A percentile compares a stretch with the other conserved stretches of the same genome.
Evolutionary conservation across 2,329 filamentous ascomycete genomes (phyloP).

Genomic region (Zymoseptoria ardabiliae): DNA sequence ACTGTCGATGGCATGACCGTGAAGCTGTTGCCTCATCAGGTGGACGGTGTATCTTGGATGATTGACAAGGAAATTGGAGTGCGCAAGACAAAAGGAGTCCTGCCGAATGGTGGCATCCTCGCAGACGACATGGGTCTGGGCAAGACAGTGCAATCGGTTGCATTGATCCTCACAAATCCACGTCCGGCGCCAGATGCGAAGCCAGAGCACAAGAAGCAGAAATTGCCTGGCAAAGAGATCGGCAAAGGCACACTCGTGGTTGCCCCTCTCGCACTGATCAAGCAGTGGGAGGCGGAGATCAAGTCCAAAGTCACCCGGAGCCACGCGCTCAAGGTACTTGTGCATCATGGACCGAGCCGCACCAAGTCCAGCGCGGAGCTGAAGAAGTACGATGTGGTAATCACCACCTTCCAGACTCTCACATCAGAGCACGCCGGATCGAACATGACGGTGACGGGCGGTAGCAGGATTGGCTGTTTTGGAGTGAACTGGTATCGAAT

Average conservation of each 20-base stretch:
- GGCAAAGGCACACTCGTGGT: conserved; percentile 83
- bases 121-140: conserved; percentile 97
- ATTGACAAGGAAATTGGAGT: conserved; percentile 80
- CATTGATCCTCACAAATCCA: conserved; percentile 75
- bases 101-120: conserved; percentile 88
- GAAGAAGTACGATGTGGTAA: conserved; percentile 83
- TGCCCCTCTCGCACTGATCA: conserved; percentile 85
- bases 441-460: conserved; percentile 52
- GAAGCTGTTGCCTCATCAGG: conserved; percentile 84
- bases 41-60: conserved; percentile 95
- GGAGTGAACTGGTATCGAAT: conserved; percentile 91
- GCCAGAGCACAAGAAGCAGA: conserved; percentile 54
- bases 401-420: conserved; percentile 93
- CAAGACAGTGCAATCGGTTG: conserved; percentile 91
- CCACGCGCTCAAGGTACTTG: conserved; percentile 69
- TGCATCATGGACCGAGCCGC: conserved; percentile 83
- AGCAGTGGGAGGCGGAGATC: conserved; percentile 95
- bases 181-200: conserved; percentile 45
- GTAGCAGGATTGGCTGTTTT: conserved; percentile 73
- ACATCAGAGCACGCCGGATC: conserved; percentile 79
- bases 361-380: conserved; percentile 73
- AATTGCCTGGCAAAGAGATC: conserved; percentile 55
- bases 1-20: conserved; percentile 76
- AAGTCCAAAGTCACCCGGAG: conserved; percentile 66
- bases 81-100: conserved; percentile 67